A percentile compares a stretch with the other conserved stretches of the same genome.
These are phyloP conservation scores for Tetrahymena borealis DNA, from an alignment of 73 alveolate genomes.

Conservation along the genomic window DNA sequence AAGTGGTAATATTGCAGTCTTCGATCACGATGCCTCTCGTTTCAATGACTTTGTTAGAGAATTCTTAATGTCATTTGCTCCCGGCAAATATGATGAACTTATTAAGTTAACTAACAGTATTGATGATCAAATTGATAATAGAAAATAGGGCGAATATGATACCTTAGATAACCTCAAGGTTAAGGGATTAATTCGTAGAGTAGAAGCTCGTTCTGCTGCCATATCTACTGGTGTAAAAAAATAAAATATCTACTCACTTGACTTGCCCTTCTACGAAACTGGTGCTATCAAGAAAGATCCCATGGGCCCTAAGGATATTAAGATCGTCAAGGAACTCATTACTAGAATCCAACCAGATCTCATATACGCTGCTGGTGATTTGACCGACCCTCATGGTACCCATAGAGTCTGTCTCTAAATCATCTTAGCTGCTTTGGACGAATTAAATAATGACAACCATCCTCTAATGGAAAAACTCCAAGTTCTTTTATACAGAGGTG, in stretches of 20 bases:
- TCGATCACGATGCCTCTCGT: constrained; percentile 49
- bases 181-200: constrained; percentile 40
- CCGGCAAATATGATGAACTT: background rate
- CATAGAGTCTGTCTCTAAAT: constrained; percentile 49
- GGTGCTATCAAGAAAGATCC: constrained; percentile 46
- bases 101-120: constrained; percentile 15
- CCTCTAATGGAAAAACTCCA: constrained; percentile 13
- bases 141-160: constrained; percentile 39
- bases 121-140: constrained; percentile 12
- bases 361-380: constrained; percentile 53
- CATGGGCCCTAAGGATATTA: constrained; percentile 30
- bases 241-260: constrained; percentile 35
- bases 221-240: constrained; percentile 32
- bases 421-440: constrained; percentile 32
- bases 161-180: constrained; percentile 17
- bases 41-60: constrained; percentile 34
- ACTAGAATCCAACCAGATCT: constrained; percentile 22
- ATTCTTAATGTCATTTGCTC: constrained; percentile 4
- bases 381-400: constrained; percentile 61
- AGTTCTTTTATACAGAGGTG: constrained; percentile 48
- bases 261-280: constrained; percentile 50
- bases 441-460: constrained; percentile 1
- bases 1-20: constrained; percentile 48
- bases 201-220: constrained; percentile 52
- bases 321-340: constrained; percentile 30